Conservation (phyloP, 192 early-diverging fungal genomes). For the Entomortierella parvispora region DNA sequence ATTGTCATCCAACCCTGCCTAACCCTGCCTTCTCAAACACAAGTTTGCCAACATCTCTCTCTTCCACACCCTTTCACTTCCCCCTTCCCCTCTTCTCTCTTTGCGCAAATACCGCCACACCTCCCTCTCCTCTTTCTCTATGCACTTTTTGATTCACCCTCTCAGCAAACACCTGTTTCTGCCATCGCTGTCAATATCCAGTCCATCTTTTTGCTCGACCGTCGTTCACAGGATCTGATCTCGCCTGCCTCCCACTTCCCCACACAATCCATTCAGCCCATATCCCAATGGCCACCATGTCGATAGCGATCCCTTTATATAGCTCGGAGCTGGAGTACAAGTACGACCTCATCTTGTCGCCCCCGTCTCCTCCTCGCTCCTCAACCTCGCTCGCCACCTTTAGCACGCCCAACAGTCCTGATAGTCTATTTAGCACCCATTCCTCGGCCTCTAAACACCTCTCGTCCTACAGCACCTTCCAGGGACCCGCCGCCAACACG, state of each 20-base stretch:
- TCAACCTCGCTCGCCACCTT: slow-evolving; percentile 4
- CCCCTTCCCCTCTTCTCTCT: background rate
- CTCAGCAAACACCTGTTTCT: slow-evolving; percentile 38
- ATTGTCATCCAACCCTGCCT: too few relatives aligned
- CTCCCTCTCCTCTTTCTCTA: background rate
- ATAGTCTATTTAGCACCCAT: slow-evolving; percentile 5
- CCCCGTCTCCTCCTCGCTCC: slow-evolving; percentile 33
- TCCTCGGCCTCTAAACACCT: background rate
- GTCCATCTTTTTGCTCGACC: slow-evolving; percentile 1
- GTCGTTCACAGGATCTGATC: background rate
- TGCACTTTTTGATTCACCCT: background rate
- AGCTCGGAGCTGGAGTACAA: slow-evolving; percentile 35
- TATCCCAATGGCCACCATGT: slow-evolving; percentile 38
- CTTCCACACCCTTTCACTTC: background rate
- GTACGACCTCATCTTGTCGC: slow-evolving; percentile 37
- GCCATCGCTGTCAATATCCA: background rate
- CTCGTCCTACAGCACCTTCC: too few relatives aligned
- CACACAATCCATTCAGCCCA: background rate
- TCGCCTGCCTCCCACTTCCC: background rate
- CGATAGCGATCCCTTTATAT: slow-evolving; percentile 38
- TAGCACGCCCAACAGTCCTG: slow-evolving; percentile 2
- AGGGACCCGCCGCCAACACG: too few relatives aligned
- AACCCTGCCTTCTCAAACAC: too few relatives aligned
- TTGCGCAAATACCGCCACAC: background rate
- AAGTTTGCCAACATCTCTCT: too few relatives aligned